Evolutionary conservation across 1,139 yeast species (phyloP), one percentile per base, ranked within the genome.

Genomic region (Blastobotrys petasosporus): DNA sequence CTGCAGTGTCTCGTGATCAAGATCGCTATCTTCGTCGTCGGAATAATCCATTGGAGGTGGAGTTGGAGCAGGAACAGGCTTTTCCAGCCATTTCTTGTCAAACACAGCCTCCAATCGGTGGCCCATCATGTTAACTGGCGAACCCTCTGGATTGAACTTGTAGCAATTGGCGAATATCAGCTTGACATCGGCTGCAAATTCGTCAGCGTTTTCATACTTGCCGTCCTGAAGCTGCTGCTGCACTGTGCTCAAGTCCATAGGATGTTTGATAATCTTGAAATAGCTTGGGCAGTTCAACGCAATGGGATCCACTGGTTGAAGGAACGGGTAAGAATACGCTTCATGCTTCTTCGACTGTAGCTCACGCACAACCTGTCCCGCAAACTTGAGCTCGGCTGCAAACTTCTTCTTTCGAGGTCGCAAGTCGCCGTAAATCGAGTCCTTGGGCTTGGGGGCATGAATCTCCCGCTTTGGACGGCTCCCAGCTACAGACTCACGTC

Each of bases 61-160:
- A 3, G 77, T 74, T 37, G 80, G 79, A 20, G 81, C 83, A 12
- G 88, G 80, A 23, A 77, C 70, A n/a, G 98, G 98, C 66, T 83
- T 78, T 55, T 86, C 90, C 12, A 79, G 76, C 97, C 97, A 92
- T 64, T 82, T 84, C 61, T 84, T 82, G 59, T 87, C 86, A 62
- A 92, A 92, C 6, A 85, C 76, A 25, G 80, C 80, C 64, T 92
- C 97, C 51, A 92, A 71, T 56, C 87, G 77, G 62, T 86, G 95
- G 23, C 98, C 98, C 95, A 92, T 85, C 76, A 79, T 77, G 64
- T 90, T 87, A 34, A 94, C 98, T 40, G 94, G 95, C 9, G 95
- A 82, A 7, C 96, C 95, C 58, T 86, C 95, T 1, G 98, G 97
- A 65, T 92, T 94, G 69, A 92, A 92, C 20, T 76, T 74, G 66